Base-by-base conservation (phyloP, 2,329 filamentous ascomycete species). In the Pseudogymnoascus sp. region DNA sequence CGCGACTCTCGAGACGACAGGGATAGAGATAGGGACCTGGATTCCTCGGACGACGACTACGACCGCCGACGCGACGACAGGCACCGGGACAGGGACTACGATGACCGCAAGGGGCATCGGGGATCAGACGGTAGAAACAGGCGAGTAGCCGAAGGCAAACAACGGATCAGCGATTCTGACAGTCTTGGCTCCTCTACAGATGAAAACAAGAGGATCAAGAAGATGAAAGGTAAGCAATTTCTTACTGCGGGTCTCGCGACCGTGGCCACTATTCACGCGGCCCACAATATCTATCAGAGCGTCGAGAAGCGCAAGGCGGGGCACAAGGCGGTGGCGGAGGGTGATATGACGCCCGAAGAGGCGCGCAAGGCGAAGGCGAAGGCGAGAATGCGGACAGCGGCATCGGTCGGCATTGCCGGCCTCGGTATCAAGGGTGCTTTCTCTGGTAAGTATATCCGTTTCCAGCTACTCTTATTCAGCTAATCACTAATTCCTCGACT, bases 241-340 rank as follows among this genome's bases (percentile, higher is more conserved):
- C 71, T 88, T 65, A 87, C 85, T 66, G 82, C 84, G 60, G 85
- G 86, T 65, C 75, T 88, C 62, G 86, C 86, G 60, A 85, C 84
- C 62, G 81, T 88, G 63, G 86, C 86, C 37, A 88, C 86, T 28
- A 86, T 88, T 64, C 85, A 88, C 73, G 86, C 86, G 22, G 86
- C 83, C 12, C 85, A 88, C 70, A 81, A 79, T 64, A 77, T 88
- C 60, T 85, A 86, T 73, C 78, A 80, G 65, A 83, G 81, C 68
- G 80, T 87, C 75, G 82, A 86, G 66, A 84, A 85, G 63, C 81
- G 84, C 61, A 81, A 87, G 65, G 79, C 84, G 66, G 78, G 85
- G 57, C 78, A 79, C 69, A 79, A 81, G 67, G 75, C 83, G 60
- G 78, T 88, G n/a, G 75, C 77, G 30, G 81, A 87, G 65, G 86